Conservation (phyloP, 257 asterid species). For the Avicennia marina region DNA sequence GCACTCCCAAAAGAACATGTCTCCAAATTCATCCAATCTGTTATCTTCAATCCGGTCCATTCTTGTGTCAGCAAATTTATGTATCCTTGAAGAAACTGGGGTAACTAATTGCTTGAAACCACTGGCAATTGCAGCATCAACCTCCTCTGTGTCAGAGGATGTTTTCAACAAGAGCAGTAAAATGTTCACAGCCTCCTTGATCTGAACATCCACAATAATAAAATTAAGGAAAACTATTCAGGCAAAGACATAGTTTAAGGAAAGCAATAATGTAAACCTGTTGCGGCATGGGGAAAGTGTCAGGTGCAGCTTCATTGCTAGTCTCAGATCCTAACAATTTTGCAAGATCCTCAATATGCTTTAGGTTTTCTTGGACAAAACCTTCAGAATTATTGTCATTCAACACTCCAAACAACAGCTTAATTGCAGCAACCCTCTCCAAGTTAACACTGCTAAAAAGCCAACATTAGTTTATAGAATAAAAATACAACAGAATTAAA, state of each 20-base stretch:
- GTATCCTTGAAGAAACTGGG: slow-evolving; percentile 50
- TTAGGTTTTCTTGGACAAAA: slow-evolving; percentile 50
- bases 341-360: slow-evolving; percentile 51
- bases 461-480: slow-evolving; percentile 20
- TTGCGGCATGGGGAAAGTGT: slow-evolving; percentile 21
- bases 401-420: slow-evolving; percentile 55
- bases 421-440: slow-evolving; percentile 63
- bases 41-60: slow-evolving; percentile 47
- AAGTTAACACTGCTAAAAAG: slow-evolving; percentile 47
- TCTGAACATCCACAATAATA: slow-evolving; percentile 36
- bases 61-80: slow-evolving; percentile 41
- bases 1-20: slow-evolving; percentile 79
- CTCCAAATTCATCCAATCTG: slow-evolving; percentile 50
- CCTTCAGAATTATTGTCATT: slow-evolving; percentile 29
- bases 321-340: slow-evolving; percentile 39
- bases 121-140: slow-evolving; percentile 36
- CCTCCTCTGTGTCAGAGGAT: slow-evolving; percentile 36
- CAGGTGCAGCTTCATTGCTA: slow-evolving; percentile 27
- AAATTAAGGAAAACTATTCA: slow-evolving; percentile 5
- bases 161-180: slow-evolving; percentile 54
- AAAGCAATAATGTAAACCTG: slow-evolving; percentile 29
- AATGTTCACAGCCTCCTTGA: slow-evolving; percentile 47
- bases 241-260: slow-evolving; percentile 4
- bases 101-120: slow-evolving; percentile 29
- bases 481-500: background rate